Percentiles rank a stretch among this genome's conserved stretches.
phyloP scores from a whole-genome alignment of 2,329 filamentous ascomycete species.

The Sporothrix brunneoviolacea region DNA sequence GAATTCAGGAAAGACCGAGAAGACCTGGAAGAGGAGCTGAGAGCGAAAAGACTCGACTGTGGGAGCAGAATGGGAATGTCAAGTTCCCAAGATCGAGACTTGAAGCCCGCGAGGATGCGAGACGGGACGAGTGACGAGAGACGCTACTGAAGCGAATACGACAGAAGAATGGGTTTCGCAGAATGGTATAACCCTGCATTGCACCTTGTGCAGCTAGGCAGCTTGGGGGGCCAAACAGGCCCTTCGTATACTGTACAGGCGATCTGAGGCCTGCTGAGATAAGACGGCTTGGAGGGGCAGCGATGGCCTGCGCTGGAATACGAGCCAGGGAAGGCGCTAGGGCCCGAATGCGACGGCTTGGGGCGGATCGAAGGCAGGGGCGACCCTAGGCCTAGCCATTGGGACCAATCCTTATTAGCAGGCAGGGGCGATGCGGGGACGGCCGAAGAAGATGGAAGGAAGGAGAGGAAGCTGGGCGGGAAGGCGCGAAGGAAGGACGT shows the following conservation, averaged over 20 bases:
- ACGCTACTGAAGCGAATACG: constrained; percentile 5
- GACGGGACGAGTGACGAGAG: neutral
- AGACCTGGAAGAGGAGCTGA: too few species aligned
- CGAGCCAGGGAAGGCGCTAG: constrained; percentile 3
- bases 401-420: constrained; percentile 1
- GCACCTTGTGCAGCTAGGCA: constrained; percentile 1
- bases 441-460: neutral
- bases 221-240: too few species aligned
- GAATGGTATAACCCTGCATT: too few species aligned
- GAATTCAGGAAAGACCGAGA: constrained; percentile 22
- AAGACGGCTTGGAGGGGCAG: constrained; percentile 1
- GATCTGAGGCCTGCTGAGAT: too few species aligned
- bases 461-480: too few species aligned
- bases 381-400: too few species aligned
- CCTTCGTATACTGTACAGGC: too few species aligned
- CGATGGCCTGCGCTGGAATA: too few species aligned
- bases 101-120: neutral
- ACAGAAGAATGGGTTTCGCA: too few species aligned
- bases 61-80: too few species aligned
- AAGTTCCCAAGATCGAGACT: neutral
- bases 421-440: neutral
- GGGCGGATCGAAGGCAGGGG: too few species aligned
- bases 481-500: neutral
- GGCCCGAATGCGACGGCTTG: constrained; percentile 1
- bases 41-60: too few species aligned